Evolutionary conservation across 2,329 filamentous ascomycete species (phyloP).

Genomic region (Neonectria magnoliae): DNA sequence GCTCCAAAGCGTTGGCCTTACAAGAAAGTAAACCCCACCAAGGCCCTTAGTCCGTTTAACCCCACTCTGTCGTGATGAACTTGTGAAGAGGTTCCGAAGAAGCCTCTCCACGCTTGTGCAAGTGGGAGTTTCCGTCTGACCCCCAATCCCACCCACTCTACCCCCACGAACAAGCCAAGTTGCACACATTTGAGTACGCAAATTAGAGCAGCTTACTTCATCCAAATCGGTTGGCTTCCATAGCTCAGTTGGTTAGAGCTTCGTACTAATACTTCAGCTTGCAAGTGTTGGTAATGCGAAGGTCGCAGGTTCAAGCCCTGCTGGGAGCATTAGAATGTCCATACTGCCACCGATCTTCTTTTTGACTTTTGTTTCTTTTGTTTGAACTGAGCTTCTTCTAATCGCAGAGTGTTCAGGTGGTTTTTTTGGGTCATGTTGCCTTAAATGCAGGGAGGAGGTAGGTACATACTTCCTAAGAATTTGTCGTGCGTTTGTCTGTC

Average conservation of each 20-base stretch:
- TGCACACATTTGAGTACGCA: background rate
- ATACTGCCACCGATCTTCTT: slow-evolving; percentile 30
- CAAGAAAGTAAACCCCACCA: slow-evolving; percentile 28
- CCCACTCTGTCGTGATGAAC: slow-evolving; percentile 8
- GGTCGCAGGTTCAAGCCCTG: slow-evolving; percentile 45
- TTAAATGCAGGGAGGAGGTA: too few relatives aligned
- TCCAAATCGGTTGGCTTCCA: slow-evolving; percentile 37
- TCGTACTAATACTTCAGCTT: slow-evolving; percentile 42
- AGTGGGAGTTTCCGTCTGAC: background rate
- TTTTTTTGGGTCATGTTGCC: too few relatives aligned
- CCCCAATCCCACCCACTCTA: slow-evolving; percentile 1
- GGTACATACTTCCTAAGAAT: too few relatives aligned
- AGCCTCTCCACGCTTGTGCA: background rate
- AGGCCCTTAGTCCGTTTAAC: slow-evolving; percentile 19
- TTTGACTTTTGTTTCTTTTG: slow-evolving; percentile 1
- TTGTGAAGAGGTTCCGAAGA: slow-evolving; percentile 16
- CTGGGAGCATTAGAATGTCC: slow-evolving; percentile 35
- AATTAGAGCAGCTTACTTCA: fast-evolving
- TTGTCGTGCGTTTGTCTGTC: too few relatives aligned
- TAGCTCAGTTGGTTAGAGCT: slow-evolving; percentile 46
- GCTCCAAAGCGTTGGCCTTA: slow-evolving; percentile 15
- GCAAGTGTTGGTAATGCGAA: slow-evolving; percentile 39
- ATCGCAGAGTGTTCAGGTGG: too few relatives aligned
- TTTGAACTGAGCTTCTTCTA: background rate
- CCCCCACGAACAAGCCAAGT: background rate